phyloP scores from a whole-genome alignment of 208 protist species.

The Leishmania tropica region DNA sequence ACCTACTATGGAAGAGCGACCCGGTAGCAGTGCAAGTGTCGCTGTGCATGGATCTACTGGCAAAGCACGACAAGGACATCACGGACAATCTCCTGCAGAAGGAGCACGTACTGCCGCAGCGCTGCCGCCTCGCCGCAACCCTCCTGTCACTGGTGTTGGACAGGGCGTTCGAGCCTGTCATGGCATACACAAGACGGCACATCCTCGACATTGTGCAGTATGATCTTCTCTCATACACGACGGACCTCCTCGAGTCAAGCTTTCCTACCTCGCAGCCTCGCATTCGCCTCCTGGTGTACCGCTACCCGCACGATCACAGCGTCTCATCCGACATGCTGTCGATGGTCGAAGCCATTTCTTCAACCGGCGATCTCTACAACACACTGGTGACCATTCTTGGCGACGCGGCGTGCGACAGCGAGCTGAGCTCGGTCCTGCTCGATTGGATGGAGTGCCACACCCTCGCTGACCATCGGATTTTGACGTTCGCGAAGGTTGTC shows the following conservation, averaged over 20 bases:
- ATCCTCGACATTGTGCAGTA: slow-evolving; percentile 43
- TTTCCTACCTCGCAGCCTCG: slow-evolving; percentile 48
- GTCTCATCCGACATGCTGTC: slow-evolving; percentile 32
- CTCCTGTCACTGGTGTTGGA: slow-evolving; percentile 40
- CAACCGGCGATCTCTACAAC: slow-evolving; percentile 27
- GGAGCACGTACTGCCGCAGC: slow-evolving; percentile 34
- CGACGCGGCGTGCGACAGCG: slow-evolving; percentile 33
- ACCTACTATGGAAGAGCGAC: slow-evolving; percentile 46
- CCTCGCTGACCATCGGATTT: slow-evolving; percentile 63
- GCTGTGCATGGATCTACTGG: slow-evolving; percentile 56
- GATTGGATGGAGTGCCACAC: slow-evolving; percentile 72
- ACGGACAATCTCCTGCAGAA: slow-evolving; percentile 36
- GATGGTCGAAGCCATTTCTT: slow-evolving; percentile 31
- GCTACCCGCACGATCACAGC: slow-evolving; percentile 38
- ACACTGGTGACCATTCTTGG: slow-evolving; percentile 42
- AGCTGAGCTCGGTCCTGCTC: slow-evolving; percentile 44
- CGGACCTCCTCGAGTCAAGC: slow-evolving; percentile 42
- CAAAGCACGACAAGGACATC: slow-evolving; percentile 19
- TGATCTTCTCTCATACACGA: slow-evolving; percentile 41
- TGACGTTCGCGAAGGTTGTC: slow-evolving; percentile 59
- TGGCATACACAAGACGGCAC: slow-evolving; percentile 46
- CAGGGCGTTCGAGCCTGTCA: slow-evolving; percentile 30
- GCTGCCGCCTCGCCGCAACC: slow-evolving; percentile 43
- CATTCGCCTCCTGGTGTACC: slow-evolving; percentile 50
- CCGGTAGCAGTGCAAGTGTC: slow-evolving; percentile 31